Base-by-base conservation (phyloP, 768 basidiomycete genomes). In the Pleurotus sapidus region DNA sequence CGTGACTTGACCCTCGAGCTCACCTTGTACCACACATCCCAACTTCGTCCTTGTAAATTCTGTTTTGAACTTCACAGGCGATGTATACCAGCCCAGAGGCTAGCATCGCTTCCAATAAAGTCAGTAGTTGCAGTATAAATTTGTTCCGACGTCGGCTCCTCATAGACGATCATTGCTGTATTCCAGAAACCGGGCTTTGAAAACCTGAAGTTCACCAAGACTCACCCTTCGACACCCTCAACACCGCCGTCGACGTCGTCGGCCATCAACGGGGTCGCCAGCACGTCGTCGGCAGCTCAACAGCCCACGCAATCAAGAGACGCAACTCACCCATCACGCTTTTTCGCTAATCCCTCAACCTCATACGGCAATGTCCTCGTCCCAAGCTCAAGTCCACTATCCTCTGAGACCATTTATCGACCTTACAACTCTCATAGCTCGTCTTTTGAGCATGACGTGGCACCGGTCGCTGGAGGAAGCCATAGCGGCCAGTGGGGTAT, bases 231-330 rank as follows among this genome's bases (percentile, higher is more conserved):
- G 62, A 60, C 47, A 50, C 61, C 43, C 49, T 39, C 49, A 24
- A 46, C 46, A 12, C 46, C 70, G 12, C 58, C 68, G 55, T 66
- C 73, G 27, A 67, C 72, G 25, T 63, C 72, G 20, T 61, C 62
- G 8, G 49, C 50, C 64, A 30, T 60, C 62, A 37, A 63, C 63
- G 51, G 38, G 37, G 51, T 64, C 46, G 60, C 65, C 45, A 60
- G 62, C 56, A 63, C 57, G 60, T 49, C 63, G 49, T 47, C 67
- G 46, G 75, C 70, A 60, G 61, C 64, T 50, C 62, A 66, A 58
- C 84, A 79, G 58, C 86, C 87, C 6, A 46, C 80, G 38, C 90
- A 92, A 74, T 89, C 88, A 59, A 82, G 89, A 64, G 90, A 92
- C 76, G 88, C 81, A 45, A 88, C 86, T n/a, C 70, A 83, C 39